phyloP scores from a whole-genome alignment of 1,284 basidiomycete genomes.

The Sutorius eximius region DNA sequence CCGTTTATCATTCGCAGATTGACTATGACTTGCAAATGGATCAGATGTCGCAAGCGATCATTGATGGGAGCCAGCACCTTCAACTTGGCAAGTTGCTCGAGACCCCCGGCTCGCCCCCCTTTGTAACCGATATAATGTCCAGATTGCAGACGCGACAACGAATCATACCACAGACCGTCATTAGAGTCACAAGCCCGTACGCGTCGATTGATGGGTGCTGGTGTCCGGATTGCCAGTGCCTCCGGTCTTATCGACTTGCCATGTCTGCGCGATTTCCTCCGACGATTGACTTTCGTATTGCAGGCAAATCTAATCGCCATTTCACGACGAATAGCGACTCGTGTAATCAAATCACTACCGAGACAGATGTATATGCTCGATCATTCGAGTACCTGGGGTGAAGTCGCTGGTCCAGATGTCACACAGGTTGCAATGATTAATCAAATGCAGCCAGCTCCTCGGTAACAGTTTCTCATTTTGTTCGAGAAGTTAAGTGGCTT shows the following conservation, averaged over 20 bases:
- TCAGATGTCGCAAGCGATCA: background rate
- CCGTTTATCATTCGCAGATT: background rate
- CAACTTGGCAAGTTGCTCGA: background rate
- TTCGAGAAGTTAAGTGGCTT: background rate
- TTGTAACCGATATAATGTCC: too few species aligned
- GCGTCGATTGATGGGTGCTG: too few species aligned
- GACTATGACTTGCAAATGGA: background rate
- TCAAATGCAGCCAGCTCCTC: background rate
- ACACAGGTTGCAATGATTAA: background rate
- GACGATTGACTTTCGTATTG: conserved; percentile 5
- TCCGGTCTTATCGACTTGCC: too few species aligned
- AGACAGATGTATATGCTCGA: background rate
- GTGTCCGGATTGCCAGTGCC: too few species aligned
- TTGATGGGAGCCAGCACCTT: background rate
- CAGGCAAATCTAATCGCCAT: background rate
- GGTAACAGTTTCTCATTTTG: background rate
- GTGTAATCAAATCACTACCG: conserved; percentile 1
- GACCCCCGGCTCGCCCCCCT: too few species aligned
- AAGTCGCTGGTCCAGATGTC: background rate
- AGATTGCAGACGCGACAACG: too few species aligned
- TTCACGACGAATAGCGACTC: background rate
- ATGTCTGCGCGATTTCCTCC: background rate
- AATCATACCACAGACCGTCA: too few species aligned
- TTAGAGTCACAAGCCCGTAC: too few species aligned
- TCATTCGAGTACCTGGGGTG: background rate